A percentile compares a stretch with the other conserved stretches of the same genome.
Conservation (phyloP, 345 rosid species). For the Barbarea vulgaris region DNA sequence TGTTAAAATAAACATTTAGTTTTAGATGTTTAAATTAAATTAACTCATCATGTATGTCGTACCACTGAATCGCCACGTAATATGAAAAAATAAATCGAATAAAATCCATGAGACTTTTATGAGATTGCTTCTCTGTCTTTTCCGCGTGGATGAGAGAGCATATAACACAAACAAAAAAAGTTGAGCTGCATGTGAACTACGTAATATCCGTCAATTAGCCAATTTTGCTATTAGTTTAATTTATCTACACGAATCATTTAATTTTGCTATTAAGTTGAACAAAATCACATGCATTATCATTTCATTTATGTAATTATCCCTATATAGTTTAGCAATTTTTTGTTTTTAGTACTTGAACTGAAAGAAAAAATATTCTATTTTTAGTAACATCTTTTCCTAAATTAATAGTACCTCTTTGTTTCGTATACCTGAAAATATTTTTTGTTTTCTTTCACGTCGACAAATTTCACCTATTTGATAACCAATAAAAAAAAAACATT, state of each 20-base stretch:
- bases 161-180: slow-evolving; percentile 1
- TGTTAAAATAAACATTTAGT: no score
- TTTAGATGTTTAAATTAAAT: not conserved
- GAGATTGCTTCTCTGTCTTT: slow-evolving; percentile 23
- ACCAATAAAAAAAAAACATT: not conserved
- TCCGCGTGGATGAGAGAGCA: slow-evolving; percentile 36
- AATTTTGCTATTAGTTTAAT: slow-evolving; percentile 4
- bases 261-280: slow-evolving; percentile 11
- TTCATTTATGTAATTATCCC: not conserved
- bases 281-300: slow-evolving; percentile 11
- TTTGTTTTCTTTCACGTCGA: not conserved
- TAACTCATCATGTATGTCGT: not conserved
- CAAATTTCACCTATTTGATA: not conserved
- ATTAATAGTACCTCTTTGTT: not conserved
- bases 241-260: slow-evolving; percentile 26
- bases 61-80: slow-evolving; percentile 16
- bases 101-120: not conserved
- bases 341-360: no score
- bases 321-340: not conserved
- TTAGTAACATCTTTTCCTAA: not conserved
- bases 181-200: slow-evolving; percentile 40
- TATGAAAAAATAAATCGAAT: not conserved
- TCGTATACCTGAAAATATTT: not conserved
- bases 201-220: slow-evolving; percentile 36
- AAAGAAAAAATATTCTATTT: no score